Percentiles rank a stretch among this genome's conserved stretches.
Conservation (phyloP, 768 basidiomycete genomes). For the Clathrus columnatus region DNA sequence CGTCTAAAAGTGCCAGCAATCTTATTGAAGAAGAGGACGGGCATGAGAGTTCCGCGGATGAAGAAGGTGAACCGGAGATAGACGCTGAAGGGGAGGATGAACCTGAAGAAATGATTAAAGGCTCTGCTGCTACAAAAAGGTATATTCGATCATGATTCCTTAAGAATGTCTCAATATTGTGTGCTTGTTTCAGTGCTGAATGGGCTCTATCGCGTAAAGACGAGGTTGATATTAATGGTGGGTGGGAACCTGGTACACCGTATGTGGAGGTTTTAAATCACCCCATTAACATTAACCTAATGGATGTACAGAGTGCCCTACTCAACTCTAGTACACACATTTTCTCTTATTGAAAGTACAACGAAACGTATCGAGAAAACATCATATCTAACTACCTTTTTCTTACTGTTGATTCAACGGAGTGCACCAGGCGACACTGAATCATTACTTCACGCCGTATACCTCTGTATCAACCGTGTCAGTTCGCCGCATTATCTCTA, state of each 20-base stretch:
- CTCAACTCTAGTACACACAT: slow-evolving; percentile 81
- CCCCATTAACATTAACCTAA: neutral
- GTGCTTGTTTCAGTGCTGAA: slow-evolving; percentile 43
- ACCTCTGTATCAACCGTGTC: slow-evolving; percentile 95
- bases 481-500: slow-evolving; percentile 17
- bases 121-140: slow-evolving; percentile 52
- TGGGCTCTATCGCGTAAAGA: slow-evolving; percentile 48
- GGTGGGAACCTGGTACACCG: slow-evolving; percentile 82
- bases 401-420: slow-evolving; percentile 82
- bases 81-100: slow-evolving; percentile 27
- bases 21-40: slow-evolving; percentile 25
- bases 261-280: slow-evolving; percentile 31
- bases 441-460: slow-evolving; percentile 80
- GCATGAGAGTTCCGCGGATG: slow-evolving; percentile 22
- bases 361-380: slow-evolving; percentile 94
- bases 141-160: slow-evolving; percentile 22
- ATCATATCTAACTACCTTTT: slow-evolving; percentile 77
- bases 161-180: neutral
- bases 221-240: slow-evolving; percentile 70
- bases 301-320: slow-evolving; percentile 69
- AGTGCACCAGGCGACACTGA: slow-evolving; percentile 66
- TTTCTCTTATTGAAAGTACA: slow-evolving; percentile 84
- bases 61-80: slow-evolving; percentile 30
- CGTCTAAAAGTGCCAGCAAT: slow-evolving; percentile 13
- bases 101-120: slow-evolving; percentile 26